Percentiles rank a stretch among this genome's conserved stretches.
Conservation (phyloP, 2,329 filamentous ascomycete genomes). For the Phaeophleospora eucalypticola region DNA sequence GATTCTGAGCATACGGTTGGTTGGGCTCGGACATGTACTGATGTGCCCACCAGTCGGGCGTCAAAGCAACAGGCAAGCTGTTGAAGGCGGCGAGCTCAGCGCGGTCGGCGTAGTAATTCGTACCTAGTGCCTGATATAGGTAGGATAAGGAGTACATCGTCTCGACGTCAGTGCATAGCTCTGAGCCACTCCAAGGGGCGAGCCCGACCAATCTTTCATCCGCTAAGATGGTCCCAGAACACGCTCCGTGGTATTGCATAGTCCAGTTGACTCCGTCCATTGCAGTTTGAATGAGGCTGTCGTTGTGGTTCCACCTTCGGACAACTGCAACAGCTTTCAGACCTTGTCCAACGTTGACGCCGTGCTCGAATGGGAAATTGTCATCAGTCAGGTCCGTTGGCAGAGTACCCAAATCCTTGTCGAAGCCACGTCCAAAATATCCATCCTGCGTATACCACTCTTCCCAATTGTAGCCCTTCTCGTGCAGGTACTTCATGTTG, state of each 20-base stretch:
- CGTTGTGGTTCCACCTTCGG: slow-evolving; percentile 44
- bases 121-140: slow-evolving; percentile 48
- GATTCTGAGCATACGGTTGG: slow-evolving; percentile 47
- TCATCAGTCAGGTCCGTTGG: slow-evolving; percentile 20
- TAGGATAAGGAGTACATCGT: slow-evolving; percentile 50
- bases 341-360: slow-evolving; percentile 47
- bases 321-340: slow-evolving; percentile 46
- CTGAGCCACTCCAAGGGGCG: slow-evolving; percentile 42
- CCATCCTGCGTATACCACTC: slow-evolving; percentile 31
- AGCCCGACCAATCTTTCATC: slow-evolving; percentile 48
- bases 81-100: slow-evolving; percentile 54
- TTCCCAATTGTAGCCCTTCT: slow-evolving; percentile 33
- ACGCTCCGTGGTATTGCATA: slow-evolving; percentile 45
- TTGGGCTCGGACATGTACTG: slow-evolving; percentile 55
- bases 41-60: slow-evolving; percentile 53
- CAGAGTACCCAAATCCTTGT: slow-evolving; percentile 22
- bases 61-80: slow-evolving; percentile 50
- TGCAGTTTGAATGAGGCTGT: slow-evolving; percentile 39
- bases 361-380: slow-evolving; percentile 42
- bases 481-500: slow-evolving; percentile 43
- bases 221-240: slow-evolving; percentile 47
- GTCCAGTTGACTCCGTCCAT: slow-evolving; percentile 46
- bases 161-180: slow-evolving; percentile 52
- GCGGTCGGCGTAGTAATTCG: slow-evolving; percentile 48
- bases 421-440: slow-evolving; percentile 24